phyloP scores from a whole-genome alignment of 306 rosid genomes.

The Urtica urens region DNA sequence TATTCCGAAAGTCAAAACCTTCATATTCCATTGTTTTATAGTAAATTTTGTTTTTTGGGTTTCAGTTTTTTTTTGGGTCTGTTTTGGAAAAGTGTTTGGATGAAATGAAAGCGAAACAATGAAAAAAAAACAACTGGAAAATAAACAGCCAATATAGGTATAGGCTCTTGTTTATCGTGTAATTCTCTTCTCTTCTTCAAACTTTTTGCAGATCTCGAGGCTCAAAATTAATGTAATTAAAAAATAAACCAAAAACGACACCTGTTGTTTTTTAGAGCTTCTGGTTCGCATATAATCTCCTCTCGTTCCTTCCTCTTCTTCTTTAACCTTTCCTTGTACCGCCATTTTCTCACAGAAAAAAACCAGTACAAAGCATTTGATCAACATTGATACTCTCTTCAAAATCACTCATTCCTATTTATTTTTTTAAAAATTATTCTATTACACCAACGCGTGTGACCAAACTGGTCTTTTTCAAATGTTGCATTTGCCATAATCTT shows the following conservation, averaged over 20 bases:
- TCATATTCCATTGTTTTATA: no score
- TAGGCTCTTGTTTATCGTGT: no score
- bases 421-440: neutral
- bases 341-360: slow-evolving; percentile 37
- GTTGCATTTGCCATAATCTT: slow-evolving; percentile 25
- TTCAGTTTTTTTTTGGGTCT: no score
- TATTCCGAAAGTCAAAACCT: no score
- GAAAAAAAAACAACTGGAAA: no score
- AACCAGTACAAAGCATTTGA: slow-evolving; percentile 44
- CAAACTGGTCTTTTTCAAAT: slow-evolving; percentile 25
- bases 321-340: slow-evolving; percentile 38
- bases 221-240: neutral
- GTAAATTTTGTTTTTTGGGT: no score
- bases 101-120: no score
- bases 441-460: neutral
- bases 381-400: neutral
- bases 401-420: neutral
- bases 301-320: neutral
- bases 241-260: slow-evolving; percentile 8
- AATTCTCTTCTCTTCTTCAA: no score
- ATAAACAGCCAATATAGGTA: no score
- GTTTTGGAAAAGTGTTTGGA: no score
- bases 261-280: slow-evolving; percentile 17
- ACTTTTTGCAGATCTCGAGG: slow-evolving; percentile 61
- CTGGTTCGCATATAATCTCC: no score